Conservation (phyloP, 2,329 filamentous ascomycete genomes). For the Hypoxylon sp. region DNA sequence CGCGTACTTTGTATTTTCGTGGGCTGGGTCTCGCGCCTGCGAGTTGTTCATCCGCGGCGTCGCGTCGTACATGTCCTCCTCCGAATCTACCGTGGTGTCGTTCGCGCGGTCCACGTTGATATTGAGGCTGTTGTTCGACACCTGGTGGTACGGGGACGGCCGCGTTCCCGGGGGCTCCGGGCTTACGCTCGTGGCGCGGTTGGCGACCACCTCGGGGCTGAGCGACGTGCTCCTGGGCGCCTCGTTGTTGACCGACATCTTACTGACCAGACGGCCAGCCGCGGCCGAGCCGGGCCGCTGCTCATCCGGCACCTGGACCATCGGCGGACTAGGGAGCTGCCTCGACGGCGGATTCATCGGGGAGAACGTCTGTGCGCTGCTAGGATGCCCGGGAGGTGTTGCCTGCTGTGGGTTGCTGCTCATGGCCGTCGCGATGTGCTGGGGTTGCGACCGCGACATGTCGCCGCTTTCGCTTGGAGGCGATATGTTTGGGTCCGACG, state of each 20-base stretch:
- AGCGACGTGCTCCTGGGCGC: constrained; percentile 28
- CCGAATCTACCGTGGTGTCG: constrained; percentile 14
- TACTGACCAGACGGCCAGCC: constrained; percentile 36
- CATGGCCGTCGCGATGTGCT: constrained; percentile 37
- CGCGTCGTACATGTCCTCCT: constrained; percentile 45
- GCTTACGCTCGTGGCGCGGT: constrained; percentile 39
- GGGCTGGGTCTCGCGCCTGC: constrained; percentile 1
- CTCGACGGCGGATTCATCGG: not conserved
- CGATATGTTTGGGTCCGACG: constrained; percentile 22
- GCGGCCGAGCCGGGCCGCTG: not conserved
- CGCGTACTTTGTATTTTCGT: constrained; percentile 39
- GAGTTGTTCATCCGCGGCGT: constrained; percentile 38
- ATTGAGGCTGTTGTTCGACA: constrained; percentile 39
- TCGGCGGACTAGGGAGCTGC: not conserved
- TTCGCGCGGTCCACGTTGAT: constrained; percentile 43
- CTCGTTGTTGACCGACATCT: constrained; percentile 31
- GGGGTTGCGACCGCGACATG: constrained; percentile 23
- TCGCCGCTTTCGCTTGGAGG: constrained; percentile 23
- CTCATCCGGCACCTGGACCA: constrained; percentile 4
- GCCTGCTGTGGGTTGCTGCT: constrained; percentile 4
- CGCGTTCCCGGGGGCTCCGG: constrained; percentile 37
- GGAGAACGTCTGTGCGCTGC: constrained; percentile 6
- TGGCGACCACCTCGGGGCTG: constrained; percentile 29
- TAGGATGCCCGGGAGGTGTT: constrained; percentile 13
- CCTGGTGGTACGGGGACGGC: constrained; percentile 33